Conservation (phyloP, 2,329 filamentous ascomycete genomes). For the Colletotrichum sp. region DNA sequence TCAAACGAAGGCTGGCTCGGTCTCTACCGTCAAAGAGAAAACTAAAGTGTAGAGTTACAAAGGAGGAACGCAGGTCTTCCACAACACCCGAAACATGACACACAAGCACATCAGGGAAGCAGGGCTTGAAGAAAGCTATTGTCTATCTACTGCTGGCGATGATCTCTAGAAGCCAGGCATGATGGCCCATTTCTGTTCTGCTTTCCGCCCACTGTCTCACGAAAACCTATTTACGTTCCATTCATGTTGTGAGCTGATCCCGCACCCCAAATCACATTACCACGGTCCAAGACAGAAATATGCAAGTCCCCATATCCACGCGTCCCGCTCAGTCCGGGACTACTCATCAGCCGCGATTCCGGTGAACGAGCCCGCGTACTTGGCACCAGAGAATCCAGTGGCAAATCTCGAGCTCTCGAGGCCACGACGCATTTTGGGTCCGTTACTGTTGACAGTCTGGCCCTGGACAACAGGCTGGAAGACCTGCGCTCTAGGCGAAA, state of each 20-base stretch:
- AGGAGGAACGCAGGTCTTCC: not conserved
- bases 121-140: not conserved
- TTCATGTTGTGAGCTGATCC: not conserved
- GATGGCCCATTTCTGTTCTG: not conserved
- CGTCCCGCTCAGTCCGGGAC: not conserved
- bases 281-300: not conserved
- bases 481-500: not conserved
- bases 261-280: not conserved
- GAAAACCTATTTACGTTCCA: not conserved
- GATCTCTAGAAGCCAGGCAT: not conserved
- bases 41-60: not conserved
- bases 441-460: not conserved
- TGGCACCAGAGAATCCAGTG: not conserved
- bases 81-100: not conserved
- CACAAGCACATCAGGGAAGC: not conserved
- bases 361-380: constrained; percentile 9
- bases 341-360: not conserved
- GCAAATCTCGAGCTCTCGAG: constrained; percentile 9
- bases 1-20: not conserved
- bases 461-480: not conserved
- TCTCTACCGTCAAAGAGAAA: not conserved
- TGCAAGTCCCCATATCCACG: not conserved
- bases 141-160: not conserved
- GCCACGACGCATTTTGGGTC: not conserved
- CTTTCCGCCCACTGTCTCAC: not conserved